These are phyloP conservation scores for Trametes polyzona DNA, from an alignment of 1,284 basidiomycete genomes.

Conservation along the genomic window DNA sequence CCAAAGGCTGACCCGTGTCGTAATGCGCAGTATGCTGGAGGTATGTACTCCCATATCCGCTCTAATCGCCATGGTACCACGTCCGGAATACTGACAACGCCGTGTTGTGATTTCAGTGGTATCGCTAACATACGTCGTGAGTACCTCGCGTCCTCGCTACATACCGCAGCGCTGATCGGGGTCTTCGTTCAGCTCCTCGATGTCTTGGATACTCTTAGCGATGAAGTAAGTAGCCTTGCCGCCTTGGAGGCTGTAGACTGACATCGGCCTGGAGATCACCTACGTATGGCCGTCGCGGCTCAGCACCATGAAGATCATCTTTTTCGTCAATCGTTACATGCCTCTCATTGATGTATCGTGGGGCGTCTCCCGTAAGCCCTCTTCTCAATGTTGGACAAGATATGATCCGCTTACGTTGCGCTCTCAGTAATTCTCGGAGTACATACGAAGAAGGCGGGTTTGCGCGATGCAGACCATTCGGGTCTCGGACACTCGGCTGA, in stretches of 20 bases:
- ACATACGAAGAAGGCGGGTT: neutral
- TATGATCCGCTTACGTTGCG: neutral
- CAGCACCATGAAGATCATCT: constrained; percentile 4
- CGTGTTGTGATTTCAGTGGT: neutral
- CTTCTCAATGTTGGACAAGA: no score
- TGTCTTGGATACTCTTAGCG: neutral
- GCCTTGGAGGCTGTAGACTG: neutral
- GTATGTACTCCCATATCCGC: neutral
- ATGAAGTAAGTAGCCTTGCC: neutral
- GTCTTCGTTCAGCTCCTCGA: neutral
- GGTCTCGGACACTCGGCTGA: no score
- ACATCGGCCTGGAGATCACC: neutral
- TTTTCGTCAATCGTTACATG: constrained; percentile 4
- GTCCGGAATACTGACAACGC: neutral
- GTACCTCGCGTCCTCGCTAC: no score
- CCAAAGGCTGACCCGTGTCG: no score
- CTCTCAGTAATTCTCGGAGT: neutral
- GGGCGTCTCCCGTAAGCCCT: neutral
- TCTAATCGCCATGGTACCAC: no score
- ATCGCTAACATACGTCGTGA: neutral
- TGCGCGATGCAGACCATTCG: no score
- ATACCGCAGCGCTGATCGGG: no score
- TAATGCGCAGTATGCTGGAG: neutral
- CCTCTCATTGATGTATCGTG: neutral
- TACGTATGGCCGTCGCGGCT: neutral